Base-by-base conservation (phyloP, 345 rosid genomes). In the Litchi chinensis region DNA sequence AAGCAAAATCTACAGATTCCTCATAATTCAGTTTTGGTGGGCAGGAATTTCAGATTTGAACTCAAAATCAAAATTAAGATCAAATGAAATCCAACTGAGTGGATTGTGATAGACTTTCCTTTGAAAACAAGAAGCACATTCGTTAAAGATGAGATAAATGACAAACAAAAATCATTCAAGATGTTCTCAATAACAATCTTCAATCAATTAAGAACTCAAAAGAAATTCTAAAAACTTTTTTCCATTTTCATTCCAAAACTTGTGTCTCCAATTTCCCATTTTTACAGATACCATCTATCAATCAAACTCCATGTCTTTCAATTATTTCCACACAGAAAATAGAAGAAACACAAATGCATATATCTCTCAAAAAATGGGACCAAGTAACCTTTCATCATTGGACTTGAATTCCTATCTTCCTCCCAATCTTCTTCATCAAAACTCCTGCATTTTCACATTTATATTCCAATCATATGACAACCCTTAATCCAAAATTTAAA, bases 391-490 rank as follows among this genome's bases (percentile, higher is more conserved):
- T 80, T 87, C 85, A 91, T 81, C 89, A 84, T 83, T 71, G 75
- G 28, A 72, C 77, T 70, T 85, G 85, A 82, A 87, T 79, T 79
- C 88, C 90, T 83, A 85, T 80, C 64, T 80, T 83, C 89, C 88
- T 87, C 65, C 86, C 88, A 77, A 80, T 40, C 50, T 76, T 88
- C 86, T 83, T 77, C 66, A 69, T 26, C 60, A 85, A 9, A 70
- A 70, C 39, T 65, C 85, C 93, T 88, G 85, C 81, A 81, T 32
- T 65, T 62, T 5, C 73, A 78, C n/a, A 73, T 12, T 52, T 48
- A 16, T 70, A 13, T 67, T 73, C 15, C 40, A 19, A 67, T 70
- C n/a, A 68, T 19, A 19, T 71, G 8, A 74, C 3, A 79, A n/a
- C 41, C 12, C 19, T 32, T 12, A 37, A 28, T 21, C 48, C 69